A percentile compares a stretch with the other conserved stretches of the same genome.
Conservation (phyloP, 345 rosid genomes). For the Arabidopsis thaliana region TAIR10.1 NC_003075.7:16601001-16601500, state of each 20-base stretch:
- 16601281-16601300: conserved; percentile 70
- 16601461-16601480: conserved; percentile 16
- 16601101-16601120: conserved; percentile 94
- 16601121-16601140: conserved; percentile 89
- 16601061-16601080: conserved; percentile 21
- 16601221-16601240: conserved; percentile 90
- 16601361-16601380: conserved; percentile 18
- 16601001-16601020: conserved; percentile 58
- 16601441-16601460: background rate
- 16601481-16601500: conserved; percentile 12
- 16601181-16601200: conserved; percentile 70
- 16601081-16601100: conserved; percentile 78
- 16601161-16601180: conserved; percentile 56
- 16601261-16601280: conserved; percentile 71
- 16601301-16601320: conserved; percentile 75
- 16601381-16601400: conserved; percentile 19
- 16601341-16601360: conserved; percentile 23
- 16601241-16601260: conserved; percentile 80
- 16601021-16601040: conserved; percentile 4
- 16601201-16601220: conserved; percentile 63
- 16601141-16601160: conserved; percentile 62
- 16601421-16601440: conserved; percentile 11
- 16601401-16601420: conserved; percentile 8
- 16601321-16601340: conserved; percentile 47
- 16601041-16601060: conserved; percentile 23